Evolutionary conservation across 495 filamentous ascomycete species (phyloP).

Genomic region (Lophiostoma macrostomum): DNA sequence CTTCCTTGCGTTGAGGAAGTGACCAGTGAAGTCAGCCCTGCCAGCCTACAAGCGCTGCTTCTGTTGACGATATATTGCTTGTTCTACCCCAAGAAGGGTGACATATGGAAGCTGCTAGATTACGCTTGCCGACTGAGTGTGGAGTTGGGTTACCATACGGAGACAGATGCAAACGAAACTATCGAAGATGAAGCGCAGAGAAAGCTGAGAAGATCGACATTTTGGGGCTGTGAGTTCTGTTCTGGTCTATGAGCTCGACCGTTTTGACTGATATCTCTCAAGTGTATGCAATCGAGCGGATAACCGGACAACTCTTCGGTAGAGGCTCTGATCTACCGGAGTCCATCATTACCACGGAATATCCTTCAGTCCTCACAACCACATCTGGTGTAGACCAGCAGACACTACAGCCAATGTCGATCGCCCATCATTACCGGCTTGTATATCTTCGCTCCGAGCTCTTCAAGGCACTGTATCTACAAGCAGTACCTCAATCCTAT

Average conservation of each 20-base stretch:
- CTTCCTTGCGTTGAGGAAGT: conserved; percentile 19
- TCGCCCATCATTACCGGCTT: conserved; percentile 13
- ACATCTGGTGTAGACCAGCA: not conserved
- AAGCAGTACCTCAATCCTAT: not conserved
- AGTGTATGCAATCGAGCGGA: conserved; percentile 15
- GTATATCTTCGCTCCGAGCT: conserved; percentile 17
- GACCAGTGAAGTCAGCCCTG: conserved; percentile 1
- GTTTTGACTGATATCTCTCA: not conserved
- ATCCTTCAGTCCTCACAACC: conserved; percentile 1
- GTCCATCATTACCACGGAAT: conserved; percentile 16
- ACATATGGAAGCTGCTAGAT: conserved; percentile 18
- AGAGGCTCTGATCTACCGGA: conserved; percentile 14
- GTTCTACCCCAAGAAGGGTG: conserved; percentile 7
- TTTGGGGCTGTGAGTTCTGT: conserved; percentile 8
- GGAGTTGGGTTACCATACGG: conserved; percentile 15
- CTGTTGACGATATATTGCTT: conserved; percentile 6
- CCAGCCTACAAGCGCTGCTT: conserved; percentile 6
- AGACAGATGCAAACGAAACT: not conserved
- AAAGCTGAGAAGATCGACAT: conserved; percentile 14
- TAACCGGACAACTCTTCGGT: conserved; percentile 13
- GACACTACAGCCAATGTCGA: conserved; percentile 10
- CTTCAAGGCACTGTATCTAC: conserved; percentile 13
- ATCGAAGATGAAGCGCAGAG: conserved; percentile 10
- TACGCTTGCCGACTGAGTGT: conserved; percentile 13
- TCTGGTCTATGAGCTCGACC: not conserved